Base-by-base conservation (phyloP, 352 stramenopile species). In the Phytophthora parvispora region DNA sequence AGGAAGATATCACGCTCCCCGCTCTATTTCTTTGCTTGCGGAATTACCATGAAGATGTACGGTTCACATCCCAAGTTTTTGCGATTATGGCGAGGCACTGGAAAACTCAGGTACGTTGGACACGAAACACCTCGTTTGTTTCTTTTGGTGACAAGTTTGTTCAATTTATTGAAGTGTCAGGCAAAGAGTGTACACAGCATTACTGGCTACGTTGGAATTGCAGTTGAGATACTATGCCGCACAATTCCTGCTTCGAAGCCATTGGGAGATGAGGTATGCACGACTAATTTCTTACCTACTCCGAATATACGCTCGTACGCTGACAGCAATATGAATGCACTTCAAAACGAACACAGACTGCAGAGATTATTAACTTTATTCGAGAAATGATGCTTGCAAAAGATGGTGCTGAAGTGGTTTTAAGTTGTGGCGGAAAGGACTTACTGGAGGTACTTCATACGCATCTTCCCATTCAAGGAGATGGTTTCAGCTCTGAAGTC, bases 11-110 rank as follows among this genome's bases (percentile, higher is more conserved):
- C 20, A 83, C 85, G 8, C 72, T 93, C 1, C 82, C 85, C 29
- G 80, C 83, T 15, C 60, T 95, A 0, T 91, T 92, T 36, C 72
- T 92, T n/a, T 92, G 81, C 12, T 69, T 94, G 24, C 74, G 83
- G 25, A 78, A 75, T 34, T 80, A 85, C 52, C 64, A 72, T 20
- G 59, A 80, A 12, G 74, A 92, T 32, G 18, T 86, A 2, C 49
- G 34, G 13, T 88, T 95, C 47, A 58, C 69, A 16, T 82, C 78
- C 2, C 83, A 92, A 59, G 75, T 87, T 8, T 93, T 88, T 64
- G 82, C 75, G 0, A 78, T 93, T 12, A 45, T 92, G 31, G 80
- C 77, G 3, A 87, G 74, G 25, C 76, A 89, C 50, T 84, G 81
- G 75, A 78, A 70, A 22, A 71, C 55, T 4, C 64, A 77, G 62